These are phyloP conservation scores for Cicer pinnatifidum DNA, from an alignment of 306 rosid genomes.

Conservation along the genomic window DNA sequence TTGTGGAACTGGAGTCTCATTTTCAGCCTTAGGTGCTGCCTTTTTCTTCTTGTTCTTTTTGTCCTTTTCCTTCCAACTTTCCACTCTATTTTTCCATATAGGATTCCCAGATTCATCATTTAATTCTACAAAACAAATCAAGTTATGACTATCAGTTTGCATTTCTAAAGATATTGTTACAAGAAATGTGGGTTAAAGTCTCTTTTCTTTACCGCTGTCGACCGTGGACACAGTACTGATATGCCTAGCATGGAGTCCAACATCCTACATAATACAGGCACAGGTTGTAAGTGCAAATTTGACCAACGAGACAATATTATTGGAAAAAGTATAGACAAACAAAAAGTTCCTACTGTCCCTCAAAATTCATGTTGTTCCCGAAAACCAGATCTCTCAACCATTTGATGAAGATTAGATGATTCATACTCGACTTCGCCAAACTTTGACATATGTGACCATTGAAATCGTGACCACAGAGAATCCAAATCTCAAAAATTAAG, in stretches of 20 bases:
- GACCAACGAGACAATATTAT: neutral
- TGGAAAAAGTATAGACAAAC: conserved; percentile 1
- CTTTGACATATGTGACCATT: neutral
- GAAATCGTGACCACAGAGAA: neutral
- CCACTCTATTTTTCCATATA: conserved; percentile 97
- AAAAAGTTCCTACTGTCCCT: neutral
- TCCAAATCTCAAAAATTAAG: conserved; percentile 13
- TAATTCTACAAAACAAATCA: conserved; percentile 63
- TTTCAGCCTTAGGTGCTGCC: conserved; percentile 56
- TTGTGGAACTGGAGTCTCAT: conserved; percentile 63
- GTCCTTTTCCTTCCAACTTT: conserved; percentile 99
- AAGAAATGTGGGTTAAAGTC: conserved; percentile 29
- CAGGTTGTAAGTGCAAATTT: conserved; percentile 32
- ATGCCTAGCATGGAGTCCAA: conserved; percentile 93
- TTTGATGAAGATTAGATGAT: neutral
- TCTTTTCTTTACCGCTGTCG: conserved; percentile 72
- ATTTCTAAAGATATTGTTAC: conserved; percentile 24
- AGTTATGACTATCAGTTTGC: conserved; percentile 23
- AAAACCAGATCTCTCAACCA: neutral
- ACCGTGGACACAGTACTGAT: conserved; percentile 84
- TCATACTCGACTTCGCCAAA: neutral
- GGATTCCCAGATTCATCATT: conserved; percentile 93
- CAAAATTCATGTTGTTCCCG: neutral
- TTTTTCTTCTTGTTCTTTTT: conserved; percentile 90
- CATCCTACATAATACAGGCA: conserved; percentile 59